These are phyloP conservation scores for Pseudoscleropodium purum DNA, from an alignment of 225 moss, liverwort and hornwort species.

Conservation along the genomic window DNA sequence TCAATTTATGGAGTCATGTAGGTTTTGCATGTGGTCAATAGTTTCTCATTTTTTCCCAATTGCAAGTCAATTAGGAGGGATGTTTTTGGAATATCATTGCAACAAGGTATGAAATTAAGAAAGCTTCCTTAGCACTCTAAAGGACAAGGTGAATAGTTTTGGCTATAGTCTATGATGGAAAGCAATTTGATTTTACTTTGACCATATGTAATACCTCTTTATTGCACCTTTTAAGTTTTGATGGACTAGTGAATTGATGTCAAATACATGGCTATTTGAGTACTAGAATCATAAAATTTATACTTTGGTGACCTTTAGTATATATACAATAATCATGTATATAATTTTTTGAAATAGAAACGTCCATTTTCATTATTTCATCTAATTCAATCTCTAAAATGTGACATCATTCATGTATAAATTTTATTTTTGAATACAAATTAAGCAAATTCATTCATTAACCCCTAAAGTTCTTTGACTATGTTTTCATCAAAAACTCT, in stretches of 20 bases:
- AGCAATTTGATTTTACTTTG: not conserved
- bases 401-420: too few relatives aligned
- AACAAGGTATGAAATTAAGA: rapidly evolving
- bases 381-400: rapidly evolving
- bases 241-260: not conserved
- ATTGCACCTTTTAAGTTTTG: not conserved
- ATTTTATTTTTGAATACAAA: not conserved
- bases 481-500: too few relatives aligned
- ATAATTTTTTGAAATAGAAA: not conserved
- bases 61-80: not conserved
- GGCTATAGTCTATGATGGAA: rapidly evolving
- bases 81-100: not conserved
- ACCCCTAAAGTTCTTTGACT: too few relatives aligned
- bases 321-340: not conserved
- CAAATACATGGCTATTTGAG: rapidly evolving
- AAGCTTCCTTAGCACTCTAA: too few relatives aligned
- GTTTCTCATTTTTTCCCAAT: too few relatives aligned
- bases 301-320: not conserved
- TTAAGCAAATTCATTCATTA: not conserved
- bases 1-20: rapidly evolving
- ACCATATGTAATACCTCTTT: not conserved
- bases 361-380: not conserved
- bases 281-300: not conserved
- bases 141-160: not conserved
- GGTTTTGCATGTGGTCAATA: too few relatives aligned